Evolutionary conservation across 345 rosid species (phyloP), one percentile per base, ranked within the genome.

Genomic region (Dimocarpus longan): DNA sequence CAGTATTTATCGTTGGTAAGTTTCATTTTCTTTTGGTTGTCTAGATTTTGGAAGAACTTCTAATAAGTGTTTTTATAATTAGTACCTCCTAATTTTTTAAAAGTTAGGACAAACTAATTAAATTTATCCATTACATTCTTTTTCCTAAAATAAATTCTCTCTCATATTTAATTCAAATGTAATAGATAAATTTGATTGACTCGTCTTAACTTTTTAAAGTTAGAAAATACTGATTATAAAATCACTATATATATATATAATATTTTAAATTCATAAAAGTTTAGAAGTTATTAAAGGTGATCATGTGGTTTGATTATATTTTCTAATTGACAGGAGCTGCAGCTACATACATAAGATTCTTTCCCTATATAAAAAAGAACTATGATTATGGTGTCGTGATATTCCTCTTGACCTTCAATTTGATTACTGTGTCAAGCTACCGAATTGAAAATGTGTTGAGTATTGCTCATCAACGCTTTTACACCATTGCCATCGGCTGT

Each of bases 351-450:
- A 71, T 88, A 63, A 87, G 99, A 79, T 95, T 95, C 79, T 80
- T 95, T 75, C 97, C 97, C 1, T 84, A 85, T 64, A 89, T 95
- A 82, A 93, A 95, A 90, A 92, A 87, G 89, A 95, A 91, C 10
- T 92, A 92, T 19, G 97, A 95, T 80, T 92, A 95, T 52, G 98
- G 98, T 1, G 94, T 93, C 5, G 89, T 95, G 79, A 91, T 95
- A 76, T 95, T 95, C 85, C 89, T 95, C 46, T 77, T 95, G 85
- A 93, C 98, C 9, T 95, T 92, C 69, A 91, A 91, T 81, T 66
- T 95, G 72, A 91, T 95, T 77, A 92, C 98, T 0, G 93, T 92
- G 7, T 92, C 98, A 21, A 91, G 98, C 78, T 95, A 86, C 84
- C 86, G 97, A 0, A 88, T 89, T 7, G 86, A 67, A 42, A 87